These are phyloP conservation scores for Yarrowia sp. DNA, from an alignment of 805 yeast species.

Conservation along the genomic window DNA sequence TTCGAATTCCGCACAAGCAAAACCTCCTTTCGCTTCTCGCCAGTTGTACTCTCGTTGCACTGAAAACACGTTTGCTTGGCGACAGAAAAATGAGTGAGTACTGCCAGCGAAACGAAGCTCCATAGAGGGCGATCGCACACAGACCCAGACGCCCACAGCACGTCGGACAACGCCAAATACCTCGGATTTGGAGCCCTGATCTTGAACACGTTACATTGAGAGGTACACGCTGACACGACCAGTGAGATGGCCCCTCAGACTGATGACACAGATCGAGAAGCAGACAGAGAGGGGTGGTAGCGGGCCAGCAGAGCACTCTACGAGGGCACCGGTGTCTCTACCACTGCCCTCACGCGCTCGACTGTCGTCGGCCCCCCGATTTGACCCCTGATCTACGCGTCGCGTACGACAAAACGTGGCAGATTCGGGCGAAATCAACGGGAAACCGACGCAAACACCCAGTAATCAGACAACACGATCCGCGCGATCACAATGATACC, in stretches of 20 bases:
- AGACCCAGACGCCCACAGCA: not conserved
- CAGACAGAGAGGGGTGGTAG: too few relatives aligned
- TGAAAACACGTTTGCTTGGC: conserved; percentile 26
- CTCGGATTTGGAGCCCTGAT: not conserved
- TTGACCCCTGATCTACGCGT: conserved; percentile 37
- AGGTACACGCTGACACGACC: not conserved
- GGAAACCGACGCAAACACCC: not conserved
- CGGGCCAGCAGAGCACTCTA: too few relatives aligned
- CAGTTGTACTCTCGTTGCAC: conserved; percentile 37
- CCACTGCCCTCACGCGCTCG: not conserved
- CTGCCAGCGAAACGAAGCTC: not conserved
- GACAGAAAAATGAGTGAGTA: conserved; percentile 39
- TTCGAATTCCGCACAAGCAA: conserved; percentile 30
- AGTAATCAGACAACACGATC: not conserved
- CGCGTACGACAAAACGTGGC: conserved; percentile 8
- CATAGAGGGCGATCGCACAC: not conserved
- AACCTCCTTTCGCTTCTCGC: conserved; percentile 37
- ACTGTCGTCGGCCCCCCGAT: not conserved
- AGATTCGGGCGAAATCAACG: not conserved
- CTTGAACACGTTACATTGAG: conserved; percentile 16
- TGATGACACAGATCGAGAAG: too few relatives aligned
- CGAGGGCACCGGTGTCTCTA: not conserved
- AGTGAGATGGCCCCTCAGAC: not conserved
- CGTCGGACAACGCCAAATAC: not conserved
- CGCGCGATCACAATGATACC: not conserved